Evolutionary conservation across 2,329 filamentous ascomycete genomes (phyloP).

Genomic region (Ceratocystis smalleyi): DNA sequence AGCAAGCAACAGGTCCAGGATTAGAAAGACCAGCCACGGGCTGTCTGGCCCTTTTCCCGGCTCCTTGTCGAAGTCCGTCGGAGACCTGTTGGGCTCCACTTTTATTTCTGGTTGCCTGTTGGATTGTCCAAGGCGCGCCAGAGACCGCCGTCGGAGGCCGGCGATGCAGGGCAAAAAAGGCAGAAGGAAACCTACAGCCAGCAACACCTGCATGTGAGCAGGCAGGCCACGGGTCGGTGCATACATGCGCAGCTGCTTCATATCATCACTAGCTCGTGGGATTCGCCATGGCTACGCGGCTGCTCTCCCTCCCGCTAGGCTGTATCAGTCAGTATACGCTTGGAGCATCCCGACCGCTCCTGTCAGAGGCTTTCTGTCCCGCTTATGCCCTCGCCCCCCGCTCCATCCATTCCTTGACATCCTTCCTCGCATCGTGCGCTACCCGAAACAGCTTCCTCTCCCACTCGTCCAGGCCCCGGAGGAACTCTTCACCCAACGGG

Average conservation of each 20-base stretch:
- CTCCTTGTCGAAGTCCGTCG: constrained; percentile 2
- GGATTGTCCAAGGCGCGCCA: not conserved
- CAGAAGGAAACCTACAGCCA: too few relatives aligned
- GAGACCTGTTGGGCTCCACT: not conserved
- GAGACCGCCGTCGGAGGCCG: constrained; percentile 1
- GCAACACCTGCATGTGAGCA: too few relatives aligned
- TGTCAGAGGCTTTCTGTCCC: not conserved
- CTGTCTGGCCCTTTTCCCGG: not conserved
- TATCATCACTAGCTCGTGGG: not conserved
- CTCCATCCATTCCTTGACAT: constrained; percentile 54
- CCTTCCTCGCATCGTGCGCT: constrained; percentile 58
- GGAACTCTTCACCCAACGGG: constrained; percentile 57
- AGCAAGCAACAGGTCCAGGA: not conserved
- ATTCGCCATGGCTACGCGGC: not conserved
- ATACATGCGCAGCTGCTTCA: not conserved
- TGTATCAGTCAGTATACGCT: not conserved
- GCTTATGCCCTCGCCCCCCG: constrained; percentile 30
- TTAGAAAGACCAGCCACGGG: not conserved
- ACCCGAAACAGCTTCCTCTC: constrained; percentile 63
- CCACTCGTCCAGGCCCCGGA: constrained; percentile 77
- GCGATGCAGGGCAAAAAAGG: not conserved
- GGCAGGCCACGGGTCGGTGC: not conserved
- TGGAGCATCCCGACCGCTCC: not conserved
- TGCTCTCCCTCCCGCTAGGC: not conserved
- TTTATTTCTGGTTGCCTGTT: not conserved